Conservation (phyloP, 2,329 filamentous ascomycete genomes). For the Penicillium sp. region DNA sequence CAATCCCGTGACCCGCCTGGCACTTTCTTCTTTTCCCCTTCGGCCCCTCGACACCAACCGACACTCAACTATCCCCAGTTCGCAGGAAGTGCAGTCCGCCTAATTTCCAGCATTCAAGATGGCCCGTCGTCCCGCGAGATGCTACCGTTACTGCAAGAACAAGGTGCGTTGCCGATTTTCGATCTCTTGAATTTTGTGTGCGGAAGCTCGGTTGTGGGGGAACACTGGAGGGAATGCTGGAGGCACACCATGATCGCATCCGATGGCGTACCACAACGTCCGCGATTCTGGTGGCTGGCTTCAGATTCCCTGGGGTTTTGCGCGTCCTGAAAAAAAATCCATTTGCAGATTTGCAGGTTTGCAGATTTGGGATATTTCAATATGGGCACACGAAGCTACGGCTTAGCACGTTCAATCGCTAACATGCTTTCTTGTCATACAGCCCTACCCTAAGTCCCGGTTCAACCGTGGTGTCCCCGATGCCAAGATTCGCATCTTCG, state of each 20-base stretch:
- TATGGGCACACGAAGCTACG: not conserved
- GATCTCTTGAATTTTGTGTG: constrained; percentile 26
- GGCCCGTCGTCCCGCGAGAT: constrained; percentile 98
- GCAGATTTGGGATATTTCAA: not conserved
- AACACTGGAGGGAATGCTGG: constrained; percentile 1
- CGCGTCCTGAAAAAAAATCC: not conserved
- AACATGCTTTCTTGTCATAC: constrained; percentile 19
- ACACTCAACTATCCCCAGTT: constrained; percentile 41
- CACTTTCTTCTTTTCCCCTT: constrained; percentile 31
- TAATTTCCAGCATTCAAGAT: constrained; percentile 72
- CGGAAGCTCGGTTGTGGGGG: constrained; percentile 33
- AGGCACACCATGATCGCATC: constrained; percentile 5
- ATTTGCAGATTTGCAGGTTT: not conserved
- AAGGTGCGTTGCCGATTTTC: constrained; percentile 67
- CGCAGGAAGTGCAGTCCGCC: constrained; percentile 48
- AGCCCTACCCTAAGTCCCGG: constrained; percentile 99
- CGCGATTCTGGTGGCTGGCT: not conserved
- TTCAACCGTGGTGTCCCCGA: constrained; percentile 99
- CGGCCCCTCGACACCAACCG: constrained; percentile 36
- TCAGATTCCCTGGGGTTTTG: not conserved
- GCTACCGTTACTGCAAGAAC: constrained; percentile 99
- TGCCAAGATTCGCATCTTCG: constrained; percentile 91
- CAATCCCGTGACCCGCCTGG: constrained; percentile 28
- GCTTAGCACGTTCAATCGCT: constrained; percentile 16
- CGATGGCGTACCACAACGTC: not conserved